These are phyloP conservation scores for Leptodontidium sp. DNA, from an alignment of 2,329 filamentous ascomycete genomes.

Conservation along the genomic window DNA sequence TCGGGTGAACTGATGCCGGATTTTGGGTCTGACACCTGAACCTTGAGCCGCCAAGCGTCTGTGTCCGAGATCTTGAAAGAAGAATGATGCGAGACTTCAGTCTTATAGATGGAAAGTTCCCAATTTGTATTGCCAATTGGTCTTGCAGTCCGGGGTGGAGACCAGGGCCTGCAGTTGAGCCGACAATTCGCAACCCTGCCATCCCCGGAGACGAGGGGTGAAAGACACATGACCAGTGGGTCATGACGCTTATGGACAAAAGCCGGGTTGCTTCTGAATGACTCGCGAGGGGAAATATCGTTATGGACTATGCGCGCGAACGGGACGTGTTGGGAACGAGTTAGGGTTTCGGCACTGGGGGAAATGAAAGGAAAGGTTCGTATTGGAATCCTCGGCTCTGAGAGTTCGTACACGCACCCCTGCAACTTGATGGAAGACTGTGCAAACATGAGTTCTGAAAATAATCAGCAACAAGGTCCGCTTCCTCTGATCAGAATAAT, in stretches of 20 bases:
- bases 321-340: background rate
- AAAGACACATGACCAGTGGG: background rate
- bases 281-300: background rate
- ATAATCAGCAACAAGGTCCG: background rate
- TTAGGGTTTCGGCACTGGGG: background rate
- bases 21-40: background rate
- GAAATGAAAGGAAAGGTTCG: background rate
- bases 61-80: no score
- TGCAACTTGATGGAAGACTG: no score
- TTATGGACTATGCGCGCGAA: background rate
- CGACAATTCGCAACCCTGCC: background rate
- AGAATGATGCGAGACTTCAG: background rate
- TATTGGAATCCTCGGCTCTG: background rate
- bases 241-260: background rate
- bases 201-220: constrained; percentile 8
- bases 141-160: background rate
- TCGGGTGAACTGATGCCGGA: background rate
- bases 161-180: background rate
- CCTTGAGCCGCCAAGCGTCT: background rate
- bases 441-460: background rate
- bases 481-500: no score
- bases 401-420: no score
- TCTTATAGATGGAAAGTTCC: background rate
- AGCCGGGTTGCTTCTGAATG: background rate
- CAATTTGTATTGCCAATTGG: background rate